Base-by-base conservation (phyloP, 192 early-diverging fungal species). In the Neocallimastix lanati region DNA sequence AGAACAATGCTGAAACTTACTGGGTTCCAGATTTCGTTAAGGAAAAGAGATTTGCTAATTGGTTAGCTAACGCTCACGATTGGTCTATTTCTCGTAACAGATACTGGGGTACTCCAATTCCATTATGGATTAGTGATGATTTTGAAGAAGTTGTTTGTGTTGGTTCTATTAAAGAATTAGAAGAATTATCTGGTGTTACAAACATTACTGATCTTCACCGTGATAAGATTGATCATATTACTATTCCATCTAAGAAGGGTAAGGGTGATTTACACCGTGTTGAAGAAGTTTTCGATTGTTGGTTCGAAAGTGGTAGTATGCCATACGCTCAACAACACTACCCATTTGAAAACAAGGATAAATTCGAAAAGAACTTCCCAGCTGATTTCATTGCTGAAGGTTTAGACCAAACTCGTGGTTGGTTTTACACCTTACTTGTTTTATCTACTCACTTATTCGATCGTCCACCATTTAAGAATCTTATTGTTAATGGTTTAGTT, bases 31-130 rank as follows among this genome's bases (percentile, higher is more conserved):
- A 92, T 29, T 94, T 94, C 85, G 94, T 99, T 76, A 93, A 98
- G 86, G 98, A 99, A 82, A 96, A 96, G 89, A 91, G 96, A 35
- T 99, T 99, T 84, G 93, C 90, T 78, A 97, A 98, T 90, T 99
- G 98, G 98, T 91, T 98, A 82, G 93, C 88, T 67, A 92, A 93
- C 78, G 95, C 95, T 16, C 93, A 96, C 77, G 98, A 99, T 87
- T 99, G 98, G 98, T 95, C 95, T 81, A 89, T 99, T 78, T 98
- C 96, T 33, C 94, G 98, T 82, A 95, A 93, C 84, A 92, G 98
- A 80, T 99, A 94, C 90, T 99, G 98, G 98, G 98, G 98, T 81
- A 99, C 98, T n/a, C 98, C 98, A 77, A 96, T 99, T 78, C 98
- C 98, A 29, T 85, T 99, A 76, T 99, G 98, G 98, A 92, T 90